phyloP scores from a whole-genome alignment of 495 filamentous ascomycete genomes.

The Hypomontagnella submonticulosa region DNA sequence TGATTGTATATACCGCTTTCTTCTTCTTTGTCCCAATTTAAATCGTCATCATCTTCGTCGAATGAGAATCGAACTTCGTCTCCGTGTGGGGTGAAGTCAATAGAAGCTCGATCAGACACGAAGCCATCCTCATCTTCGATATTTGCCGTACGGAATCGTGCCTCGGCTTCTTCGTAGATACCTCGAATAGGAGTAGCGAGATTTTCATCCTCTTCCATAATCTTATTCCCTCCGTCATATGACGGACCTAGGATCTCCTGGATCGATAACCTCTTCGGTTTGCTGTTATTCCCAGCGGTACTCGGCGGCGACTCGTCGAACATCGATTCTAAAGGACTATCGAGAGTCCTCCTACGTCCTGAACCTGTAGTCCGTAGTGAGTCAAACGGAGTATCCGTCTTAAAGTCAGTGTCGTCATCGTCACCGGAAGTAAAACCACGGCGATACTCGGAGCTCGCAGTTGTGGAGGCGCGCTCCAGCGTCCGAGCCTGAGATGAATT shows the following conservation, averaged over 20 bases:
- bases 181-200: conserved; percentile 66
- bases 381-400: conserved; percentile 92
- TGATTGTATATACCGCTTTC: conserved; percentile 62
- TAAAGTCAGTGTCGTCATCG: conserved; percentile 86
- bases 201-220: conserved; percentile 73
- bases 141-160: conserved; percentile 36
- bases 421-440: conserved; percentile 79
- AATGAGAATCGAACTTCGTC: conserved; percentile 62
- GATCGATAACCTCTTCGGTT: conserved; percentile 68
- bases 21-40: conserved; percentile 68
- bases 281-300: conserved; percentile 58
- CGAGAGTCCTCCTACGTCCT: conserved; percentile 61
- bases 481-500: conserved; percentile 52
- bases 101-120: conserved; percentile 5
- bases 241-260: conserved; percentile 62
- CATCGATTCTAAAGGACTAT: conserved; percentile 80
- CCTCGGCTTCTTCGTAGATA: conserved; percentile 38
- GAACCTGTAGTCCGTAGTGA: conserved; percentile 87
- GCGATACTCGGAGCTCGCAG: conserved; percentile 85
- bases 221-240: conserved; percentile 64
- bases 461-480: conserved; percentile 82
- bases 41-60: conserved; percentile 71
- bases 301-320: conserved; percentile 80
- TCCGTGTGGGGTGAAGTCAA: conserved; percentile 46
- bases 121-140: conserved; percentile 30